Evolutionary conservation across 78 protist genomes (phyloP), one percentile per base, ranked within the genome.

Genomic region (Isochrysis galbana): DNA sequence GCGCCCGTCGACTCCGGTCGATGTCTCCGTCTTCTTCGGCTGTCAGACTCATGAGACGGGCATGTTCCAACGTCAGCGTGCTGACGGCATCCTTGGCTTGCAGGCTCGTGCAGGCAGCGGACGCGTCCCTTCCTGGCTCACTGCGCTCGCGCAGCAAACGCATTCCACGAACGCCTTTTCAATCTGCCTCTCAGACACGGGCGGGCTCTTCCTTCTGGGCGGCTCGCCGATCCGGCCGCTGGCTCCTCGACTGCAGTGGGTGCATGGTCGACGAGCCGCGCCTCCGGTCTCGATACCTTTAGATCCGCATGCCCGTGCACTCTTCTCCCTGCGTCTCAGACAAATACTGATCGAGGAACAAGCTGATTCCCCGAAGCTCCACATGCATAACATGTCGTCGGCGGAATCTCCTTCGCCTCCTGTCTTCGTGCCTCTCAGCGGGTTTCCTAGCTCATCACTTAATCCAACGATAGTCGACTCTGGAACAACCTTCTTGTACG

Each of bases 71-170:
- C 36, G 36, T 7, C 88, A 80, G 88, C 39, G 39, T 38, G 88
- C 88, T 21, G 88, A 80, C 38, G 88, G 88, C 29, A 80, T 80
- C 88, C 54, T 80, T 25, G 88, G 88, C 38, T 5, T 80, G 48
- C 84, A 77, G 84, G n/a, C 84, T 23, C 29, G 10, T 41, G 10
- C 36, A 10, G 48, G 46, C 34, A 5, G 86, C 48, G 29, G 34
- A 2, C 1, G 23, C n/a, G 42, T 11, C 2, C n/a, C 17, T 0
- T 21, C 48, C 22, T 1, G 2, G 48, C 48, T 21, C n/a, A 3
- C 45, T 10, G n/a, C 86, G 34, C 34, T 78, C n/a, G 86, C 41
- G 51, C 51, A 0, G 32, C 48, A 41, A 25, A 1, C 1, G 34
- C 2, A 0, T 5, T 23, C 19, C 55, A 0, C 29, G 32, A 5